These are phyloP conservation scores for Cyclostephanos tholiformis DNA, from an alignment of 108 stramenopile species.

Conservation along the genomic window DNA sequence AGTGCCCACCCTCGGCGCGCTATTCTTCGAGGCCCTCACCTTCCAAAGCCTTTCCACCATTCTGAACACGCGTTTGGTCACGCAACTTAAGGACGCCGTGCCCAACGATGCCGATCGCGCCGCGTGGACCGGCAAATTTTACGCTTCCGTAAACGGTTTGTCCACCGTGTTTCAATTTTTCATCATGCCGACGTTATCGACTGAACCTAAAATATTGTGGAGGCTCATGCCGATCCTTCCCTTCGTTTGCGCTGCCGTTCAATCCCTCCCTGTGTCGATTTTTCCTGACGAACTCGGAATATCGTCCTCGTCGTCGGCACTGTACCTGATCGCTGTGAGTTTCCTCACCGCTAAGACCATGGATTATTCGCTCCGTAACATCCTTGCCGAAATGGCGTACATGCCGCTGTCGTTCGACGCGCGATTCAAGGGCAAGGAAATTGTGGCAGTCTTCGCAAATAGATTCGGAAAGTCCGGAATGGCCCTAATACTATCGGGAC, in stretches of 20 bases:
- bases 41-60: conserved; percentile 83
- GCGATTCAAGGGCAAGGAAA: conserved; percentile 81
- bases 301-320: conserved; percentile 22
- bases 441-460: conserved; percentile 87
- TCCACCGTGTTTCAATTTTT: conserved; percentile 76
- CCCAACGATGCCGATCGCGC: conserved; percentile 74
- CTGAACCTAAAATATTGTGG: conserved; percentile 75
- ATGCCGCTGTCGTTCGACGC: conserved; percentile 83
- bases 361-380: conserved; percentile 76
- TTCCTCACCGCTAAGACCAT: conserved; percentile 66
- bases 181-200: conserved; percentile 66
- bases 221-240: conserved; percentile 68
- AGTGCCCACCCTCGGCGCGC: conserved; percentile 72
- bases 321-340: conserved; percentile 59
- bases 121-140: conserved; percentile 86
- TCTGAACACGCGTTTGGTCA: conserved; percentile 76
- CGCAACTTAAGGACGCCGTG: conserved; percentile 58
- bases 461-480: conserved; percentile 88
- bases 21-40: conserved; percentile 82
- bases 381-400: conserved; percentile 78
- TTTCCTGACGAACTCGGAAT: conserved; percentile 4
- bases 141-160: conserved; percentile 71
- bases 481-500: conserved; percentile 73
- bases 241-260: conserved; percentile 18
- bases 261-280: conserved; percentile 19